Conservation (phyloP, 2,329 filamentous ascomycete species). For the Neoarthrinium moseri region DNA sequence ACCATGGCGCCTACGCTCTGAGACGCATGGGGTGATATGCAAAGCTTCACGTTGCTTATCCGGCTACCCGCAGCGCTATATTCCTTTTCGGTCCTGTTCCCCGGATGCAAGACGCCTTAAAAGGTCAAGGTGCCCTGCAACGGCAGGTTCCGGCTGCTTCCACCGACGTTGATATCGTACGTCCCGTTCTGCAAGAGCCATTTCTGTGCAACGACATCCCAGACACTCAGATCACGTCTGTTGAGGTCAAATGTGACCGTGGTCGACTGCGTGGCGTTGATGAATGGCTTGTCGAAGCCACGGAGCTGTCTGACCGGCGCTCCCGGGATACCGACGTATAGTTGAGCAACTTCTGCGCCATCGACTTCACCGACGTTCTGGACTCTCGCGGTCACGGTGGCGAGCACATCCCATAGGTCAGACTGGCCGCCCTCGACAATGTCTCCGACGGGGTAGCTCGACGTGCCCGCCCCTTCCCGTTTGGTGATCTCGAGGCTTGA, state of each 20-base stretch:
- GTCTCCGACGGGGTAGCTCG: slow-evolving; percentile 35
- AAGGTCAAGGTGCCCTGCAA: slow-evolving; percentile 37
- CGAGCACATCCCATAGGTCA: slow-evolving; percentile 48
- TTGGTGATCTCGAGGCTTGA: slow-evolving; percentile 37
- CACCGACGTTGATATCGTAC: slow-evolving; percentile 45
- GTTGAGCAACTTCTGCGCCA: slow-evolving; percentile 47
- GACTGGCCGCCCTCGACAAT: slow-evolving; percentile 42
- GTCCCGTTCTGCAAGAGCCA: slow-evolving; percentile 53
- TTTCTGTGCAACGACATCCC: slow-evolving; percentile 60
- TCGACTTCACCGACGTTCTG: slow-evolving; percentile 39
- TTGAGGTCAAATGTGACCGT: slow-evolving; percentile 53
- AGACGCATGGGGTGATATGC: neutral
- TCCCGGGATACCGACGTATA: slow-evolving; percentile 45
- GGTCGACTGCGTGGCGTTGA: slow-evolving; percentile 43
- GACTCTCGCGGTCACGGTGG: slow-evolving; percentile 35
- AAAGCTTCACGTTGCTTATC: neutral
- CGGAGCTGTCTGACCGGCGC: slow-evolving; percentile 59
- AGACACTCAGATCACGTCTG: slow-evolving; percentile 64
- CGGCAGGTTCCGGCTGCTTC: slow-evolving; percentile 44
- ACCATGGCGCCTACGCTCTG: neutral
- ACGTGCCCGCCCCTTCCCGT: slow-evolving; percentile 23
- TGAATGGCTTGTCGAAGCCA: slow-evolving; percentile 61
- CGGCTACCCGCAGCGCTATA: neutral
- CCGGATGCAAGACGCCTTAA: no score
- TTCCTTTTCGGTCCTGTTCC: no score